Evolutionary conservation across 805 yeast species (phyloP), one percentile per base, ranked within the genome.

Genomic region (Zygosaccharomyces kombuchaensis): DNA sequence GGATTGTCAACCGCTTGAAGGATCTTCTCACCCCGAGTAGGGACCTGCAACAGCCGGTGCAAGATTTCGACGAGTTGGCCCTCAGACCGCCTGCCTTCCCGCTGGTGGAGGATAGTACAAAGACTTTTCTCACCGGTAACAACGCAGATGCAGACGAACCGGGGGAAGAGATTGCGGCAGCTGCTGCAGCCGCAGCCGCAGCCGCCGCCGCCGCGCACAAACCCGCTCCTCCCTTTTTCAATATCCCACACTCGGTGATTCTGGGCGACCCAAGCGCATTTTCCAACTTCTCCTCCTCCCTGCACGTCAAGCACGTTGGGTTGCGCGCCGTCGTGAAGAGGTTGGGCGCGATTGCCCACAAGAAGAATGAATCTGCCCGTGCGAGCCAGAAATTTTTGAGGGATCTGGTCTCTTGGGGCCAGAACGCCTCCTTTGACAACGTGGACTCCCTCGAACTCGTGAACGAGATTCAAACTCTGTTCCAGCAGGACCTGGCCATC

Each of bases 101-200:
- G 7, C 37, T 32, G 12, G 42, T 37, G 9, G 46, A 44, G 37
- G 54, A 49, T 34, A 59, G 63, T 46, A 51, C 56, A 9, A 54
- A 55, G 21, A 61, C 66, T 4, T 62, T 60, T 44, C 44, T 62
- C 6, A 58, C 63, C 1, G 58, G 58, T 9, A 56, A 58, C 40
- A 51, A 50, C 14, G 46, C 46, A 12, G 49, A 47, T 23, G 47
- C 26, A n/a, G 34, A 17, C 12, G 44, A 25, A 7, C 31, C 32
- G 14, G 21, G 21, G 21, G 21, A 34, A n/a, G 26, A 26, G 13
- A 19, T 25, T 27, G 29, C 26, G 4, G 30, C 29, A 14, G 19
- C 19, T 10, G 21, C 41, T 21, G 12, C 41, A 14, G 17, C 34
- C 10, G n/a, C 40, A 12, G 14, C 29, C 3, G 13, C 36, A 37